A percentile compares a stretch with the other conserved stretches of the same genome.
Conservation (phyloP, 1,284 basidiomycete genomes). For the Paramarasmius palmivorus region DNA sequence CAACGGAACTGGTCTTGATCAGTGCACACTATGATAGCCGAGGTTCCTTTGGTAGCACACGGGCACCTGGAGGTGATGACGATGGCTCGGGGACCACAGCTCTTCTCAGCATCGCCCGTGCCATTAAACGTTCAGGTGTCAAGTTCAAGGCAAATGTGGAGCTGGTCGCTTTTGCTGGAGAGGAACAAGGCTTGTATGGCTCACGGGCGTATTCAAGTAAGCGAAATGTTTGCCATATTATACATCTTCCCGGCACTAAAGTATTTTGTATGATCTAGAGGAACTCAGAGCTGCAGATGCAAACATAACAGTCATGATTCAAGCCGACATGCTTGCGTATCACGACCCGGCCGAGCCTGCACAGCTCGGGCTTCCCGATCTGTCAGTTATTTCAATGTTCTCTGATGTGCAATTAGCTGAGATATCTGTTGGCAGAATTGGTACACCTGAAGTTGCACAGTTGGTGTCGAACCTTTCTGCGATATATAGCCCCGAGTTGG, state of each 20-base stretch:
- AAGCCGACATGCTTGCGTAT: conserved; percentile 89
- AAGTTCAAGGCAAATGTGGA: conserved; percentile 70
- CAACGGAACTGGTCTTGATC: conserved; percentile 65
- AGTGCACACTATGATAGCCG: conserved; percentile 87
- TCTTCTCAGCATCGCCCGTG: conserved; percentile 74
- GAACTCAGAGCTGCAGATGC: conserved; percentile 56
- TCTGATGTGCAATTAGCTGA: conserved; percentile 1
- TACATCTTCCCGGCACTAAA: not conserved
- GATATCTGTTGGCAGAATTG: conserved; percentile 57
- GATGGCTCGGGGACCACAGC: conserved; percentile 46
- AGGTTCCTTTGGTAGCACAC: conserved; percentile 77
- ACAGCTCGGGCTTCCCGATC: conserved; percentile 76
- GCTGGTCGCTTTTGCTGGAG: conserved; percentile 69
- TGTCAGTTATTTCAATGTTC: conserved; percentile 36
- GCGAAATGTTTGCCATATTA: conserved; percentile 22
- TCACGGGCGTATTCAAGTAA: conserved; percentile 67
- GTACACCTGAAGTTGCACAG: conserved; percentile 72
- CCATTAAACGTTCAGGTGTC: conserved; percentile 62
- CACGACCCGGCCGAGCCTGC: conserved; percentile 71
- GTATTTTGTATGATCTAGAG: conserved; percentile 22
- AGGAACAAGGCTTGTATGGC: conserved; percentile 70
- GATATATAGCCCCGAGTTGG: conserved; percentile 81
- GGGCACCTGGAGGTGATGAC: conserved; percentile 56
- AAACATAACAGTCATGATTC: conserved; percentile 80
- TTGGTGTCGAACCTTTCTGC: conserved; percentile 73